Percentiles rank a stretch among this genome's conserved stretches.
Conservation (phyloP, 2,329 filamentous ascomycete genomes). For the Pseudopyricularia javanii region DNA sequence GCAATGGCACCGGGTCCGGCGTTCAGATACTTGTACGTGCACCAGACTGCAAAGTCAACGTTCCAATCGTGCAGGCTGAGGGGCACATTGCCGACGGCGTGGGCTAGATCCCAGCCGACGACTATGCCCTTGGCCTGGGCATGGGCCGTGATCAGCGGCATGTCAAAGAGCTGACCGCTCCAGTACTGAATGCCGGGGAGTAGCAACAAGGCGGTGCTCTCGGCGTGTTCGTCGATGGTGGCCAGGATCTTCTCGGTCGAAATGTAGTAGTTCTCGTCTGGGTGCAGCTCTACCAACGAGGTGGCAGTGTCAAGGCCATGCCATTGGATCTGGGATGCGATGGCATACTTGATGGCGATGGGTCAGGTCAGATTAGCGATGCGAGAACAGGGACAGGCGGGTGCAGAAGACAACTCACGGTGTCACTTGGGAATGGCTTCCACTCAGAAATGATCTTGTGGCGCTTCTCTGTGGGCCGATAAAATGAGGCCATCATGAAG, state of each 20-base stretch:
- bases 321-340: constrained; percentile 67
- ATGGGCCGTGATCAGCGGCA: constrained; percentile 64
- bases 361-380: neutral
- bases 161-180: constrained; percentile 80
- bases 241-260: constrained; percentile 59
- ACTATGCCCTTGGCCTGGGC: constrained; percentile 46
- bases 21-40: constrained; percentile 91
- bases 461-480: constrained; percentile 48
- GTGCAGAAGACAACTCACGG: constrained; percentile 24
- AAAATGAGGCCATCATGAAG: constrained; percentile 75
- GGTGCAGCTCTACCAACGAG: constrained; percentile 64
- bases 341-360: constrained; percentile 51
- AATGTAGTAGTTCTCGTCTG: constrained; percentile 48
- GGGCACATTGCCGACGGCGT: constrained; percentile 68
- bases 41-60: constrained; percentile 88
- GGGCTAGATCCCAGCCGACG: constrained; percentile 48
- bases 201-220: constrained; percentile 61
- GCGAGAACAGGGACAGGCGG: neutral
- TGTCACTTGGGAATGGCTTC: constrained; percentile 81
- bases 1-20: constrained; percentile 72
- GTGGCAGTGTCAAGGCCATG: constrained; percentile 55
- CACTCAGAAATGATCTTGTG: constrained; percentile 84
- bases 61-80: constrained; percentile 75
- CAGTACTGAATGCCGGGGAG: constrained; percentile 88
- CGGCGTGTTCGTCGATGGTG: constrained; percentile 62